Evolutionary conservation across 345 rosid species (phyloP).

Genomic region (Erodium maritimum): DNA sequence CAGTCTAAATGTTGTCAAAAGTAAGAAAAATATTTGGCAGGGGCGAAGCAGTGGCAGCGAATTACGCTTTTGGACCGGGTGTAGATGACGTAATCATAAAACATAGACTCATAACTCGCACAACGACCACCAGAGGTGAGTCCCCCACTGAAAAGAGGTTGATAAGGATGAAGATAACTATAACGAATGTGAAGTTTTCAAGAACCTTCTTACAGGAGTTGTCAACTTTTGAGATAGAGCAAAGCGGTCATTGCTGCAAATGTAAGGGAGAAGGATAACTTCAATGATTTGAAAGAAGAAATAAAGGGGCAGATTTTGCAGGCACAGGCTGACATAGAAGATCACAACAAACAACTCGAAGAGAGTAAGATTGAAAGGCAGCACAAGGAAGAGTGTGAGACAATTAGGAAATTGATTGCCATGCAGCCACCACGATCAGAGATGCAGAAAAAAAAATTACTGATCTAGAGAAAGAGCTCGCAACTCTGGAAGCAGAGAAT

Average conservation of each 20-base stretch:
- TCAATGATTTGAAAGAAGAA: conserved; percentile 68
- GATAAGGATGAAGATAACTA: conserved; percentile 67
- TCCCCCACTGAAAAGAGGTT: conserved; percentile 84
- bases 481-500: conserved; percentile 67
- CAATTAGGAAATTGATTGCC: conserved; percentile 69
- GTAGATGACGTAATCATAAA: conserved; percentile 83
- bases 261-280: conserved; percentile 72
- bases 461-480: conserved; percentile 73
- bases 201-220: conserved; percentile 80
- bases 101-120: conserved; percentile 79
- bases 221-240: conserved; percentile 84
- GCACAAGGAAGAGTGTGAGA: conserved; percentile 96
- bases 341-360: conserved; percentile 71
- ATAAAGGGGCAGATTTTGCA: conserved; percentile 58
- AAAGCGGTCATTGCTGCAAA: conserved; percentile 71
- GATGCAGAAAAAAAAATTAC: conserved; percentile 58
- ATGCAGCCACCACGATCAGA: conserved; percentile 78
- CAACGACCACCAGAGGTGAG: conserved; percentile 93
- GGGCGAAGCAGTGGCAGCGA: conserved; percentile 56
- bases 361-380: conserved; percentile 88
- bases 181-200: conserved; percentile 61
- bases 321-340: conserved; percentile 72
- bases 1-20: conserved; percentile 49
- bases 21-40: conserved; percentile 67
- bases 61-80: conserved; percentile 70